Conservation (phyloP, 1,284 basidiomycete genomes). For the Tremellales sp. region DNA sequence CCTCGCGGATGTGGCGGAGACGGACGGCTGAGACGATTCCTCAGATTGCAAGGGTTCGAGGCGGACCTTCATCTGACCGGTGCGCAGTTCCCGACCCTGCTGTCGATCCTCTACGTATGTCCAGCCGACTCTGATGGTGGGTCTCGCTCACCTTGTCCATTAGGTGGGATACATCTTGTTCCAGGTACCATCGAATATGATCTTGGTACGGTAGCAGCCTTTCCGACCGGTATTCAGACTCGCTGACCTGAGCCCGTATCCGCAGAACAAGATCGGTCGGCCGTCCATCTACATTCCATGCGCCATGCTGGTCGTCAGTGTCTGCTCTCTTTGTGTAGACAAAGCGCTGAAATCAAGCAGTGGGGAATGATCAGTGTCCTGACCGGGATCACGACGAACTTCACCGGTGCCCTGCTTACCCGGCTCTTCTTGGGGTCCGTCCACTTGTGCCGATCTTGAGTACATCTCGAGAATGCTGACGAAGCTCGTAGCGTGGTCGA, state of each 20-base stretch:
- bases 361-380: slow-evolving; percentile 66
- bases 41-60: slow-evolving; percentile 33
- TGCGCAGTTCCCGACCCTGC: slow-evolving; percentile 23
- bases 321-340: not conserved
- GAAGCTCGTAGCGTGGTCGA: slow-evolving; percentile 16
- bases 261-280: slow-evolving; percentile 64
- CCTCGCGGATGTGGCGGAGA: not conserved
- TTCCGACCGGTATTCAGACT: slow-evolving; percentile 55
- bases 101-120: slow-evolving; percentile 37
- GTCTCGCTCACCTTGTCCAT: slow-evolving; percentile 63
- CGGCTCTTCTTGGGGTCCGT: slow-evolving; percentile 67
- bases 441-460: slow-evolving; percentile 48
- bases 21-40: not conserved
- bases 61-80: slow-evolving; percentile 35
- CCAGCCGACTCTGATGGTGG: not conserved
- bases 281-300: slow-evolving; percentile 69
- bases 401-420: slow-evolving; percentile 63
- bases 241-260: slow-evolving; percentile 1
- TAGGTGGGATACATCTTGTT: slow-evolving; percentile 61
- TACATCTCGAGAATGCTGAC: slow-evolving; percentile 28
- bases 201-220: slow-evolving; percentile 48
- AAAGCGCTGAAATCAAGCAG: slow-evolving; percentile 1
- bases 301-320: slow-evolving; percentile 56
- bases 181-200: slow-evolving; percentile 55
- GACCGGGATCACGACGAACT: slow-evolving; percentile 62